Conservation (phyloP, 2,329 filamentous ascomycete genomes). For the Bipolaris cookei region DNA sequence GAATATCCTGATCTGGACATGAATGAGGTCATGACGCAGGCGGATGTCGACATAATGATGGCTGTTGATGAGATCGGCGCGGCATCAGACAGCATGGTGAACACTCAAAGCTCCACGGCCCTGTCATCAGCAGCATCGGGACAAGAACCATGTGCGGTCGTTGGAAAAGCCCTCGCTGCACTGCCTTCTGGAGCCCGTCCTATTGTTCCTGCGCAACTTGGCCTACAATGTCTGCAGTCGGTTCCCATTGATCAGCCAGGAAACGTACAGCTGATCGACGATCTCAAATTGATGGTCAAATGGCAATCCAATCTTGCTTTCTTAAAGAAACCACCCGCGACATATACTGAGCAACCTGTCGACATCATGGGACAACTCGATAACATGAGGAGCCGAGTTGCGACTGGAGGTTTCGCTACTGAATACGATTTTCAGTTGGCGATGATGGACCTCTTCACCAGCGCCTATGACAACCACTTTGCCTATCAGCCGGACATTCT, state of each 20-base stretch:
- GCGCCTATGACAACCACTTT: constrained; percentile 53
- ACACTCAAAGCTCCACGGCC: constrained; percentile 21
- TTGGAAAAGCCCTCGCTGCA: constrained; percentile 36
- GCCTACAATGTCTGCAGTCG: constrained; percentile 43
- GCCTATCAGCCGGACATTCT: constrained; percentile 48
- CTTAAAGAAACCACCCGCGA: constrained; percentile 47
- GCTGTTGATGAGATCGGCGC: constrained; percentile 26
- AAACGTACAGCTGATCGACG: constrained; percentile 42
- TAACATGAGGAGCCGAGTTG: constrained; percentile 40
- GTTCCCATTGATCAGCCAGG: constrained; percentile 47
- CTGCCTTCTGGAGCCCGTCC: constrained; percentile 36
- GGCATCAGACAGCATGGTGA: constrained; percentile 19
- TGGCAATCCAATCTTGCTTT: constrained; percentile 52
- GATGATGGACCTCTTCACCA: constrained; percentile 43
- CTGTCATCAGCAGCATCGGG: constrained; percentile 23
- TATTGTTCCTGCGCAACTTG: constrained; percentile 44
- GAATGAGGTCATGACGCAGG: constrained; percentile 35
- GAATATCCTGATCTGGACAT: constrained; percentile 37
- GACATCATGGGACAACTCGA: constrained; percentile 50
- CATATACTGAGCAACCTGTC: constrained; percentile 47
- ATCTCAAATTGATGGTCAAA: constrained; percentile 44
- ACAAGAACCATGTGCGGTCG: constrained; percentile 44
- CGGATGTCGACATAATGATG: constrained; percentile 25
- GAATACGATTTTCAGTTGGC: constrained; percentile 53
- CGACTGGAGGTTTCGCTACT: constrained; percentile 39